These are phyloP conservation scores for Dictyostelium capitatum DNA, from an alignment of 78 protist genomes.

Conservation along the genomic window DNA sequence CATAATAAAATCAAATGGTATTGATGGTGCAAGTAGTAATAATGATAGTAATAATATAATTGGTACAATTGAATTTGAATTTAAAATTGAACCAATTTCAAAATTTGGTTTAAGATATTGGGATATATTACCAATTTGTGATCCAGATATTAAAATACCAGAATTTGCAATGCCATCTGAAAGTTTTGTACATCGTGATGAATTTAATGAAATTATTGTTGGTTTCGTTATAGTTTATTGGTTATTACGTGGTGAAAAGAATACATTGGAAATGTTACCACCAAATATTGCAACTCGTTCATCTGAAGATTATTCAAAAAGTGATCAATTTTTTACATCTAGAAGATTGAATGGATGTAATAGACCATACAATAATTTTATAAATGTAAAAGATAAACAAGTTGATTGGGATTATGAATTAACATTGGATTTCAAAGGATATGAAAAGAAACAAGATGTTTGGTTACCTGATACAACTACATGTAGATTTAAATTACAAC, in stretches of 20 bases:
- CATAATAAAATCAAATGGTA: too few species aligned
- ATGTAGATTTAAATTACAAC: conserved; percentile 23
- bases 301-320: not conserved
- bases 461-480: conserved; percentile 38
- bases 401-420: conserved; percentile 24
- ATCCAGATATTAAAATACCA: conserved; percentile 54
- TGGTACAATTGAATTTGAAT: conserved; percentile 36
- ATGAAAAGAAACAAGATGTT: conserved; percentile 28
- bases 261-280: conserved; percentile 65
- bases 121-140: conserved; percentile 53
- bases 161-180: conserved; percentile 38
- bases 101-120: conserved; percentile 53
- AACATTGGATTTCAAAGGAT: not conserved
- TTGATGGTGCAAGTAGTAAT: not conserved
- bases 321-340: conserved; percentile 27
- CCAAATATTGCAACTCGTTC: conserved; percentile 45
- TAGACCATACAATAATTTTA: conserved; percentile 40
- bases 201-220: conserved; percentile 57
- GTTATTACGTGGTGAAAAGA: conserved; percentile 58
- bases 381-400: not conserved
- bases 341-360: conserved; percentile 49
- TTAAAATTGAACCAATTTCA: not conserved
- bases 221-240: conserved; percentile 63
- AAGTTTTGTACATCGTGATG: conserved; percentile 59
- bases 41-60: not conserved